Conservation (phyloP, 495 filamentous ascomycete species). For the Podospora pseudopauciseta region DNA sequence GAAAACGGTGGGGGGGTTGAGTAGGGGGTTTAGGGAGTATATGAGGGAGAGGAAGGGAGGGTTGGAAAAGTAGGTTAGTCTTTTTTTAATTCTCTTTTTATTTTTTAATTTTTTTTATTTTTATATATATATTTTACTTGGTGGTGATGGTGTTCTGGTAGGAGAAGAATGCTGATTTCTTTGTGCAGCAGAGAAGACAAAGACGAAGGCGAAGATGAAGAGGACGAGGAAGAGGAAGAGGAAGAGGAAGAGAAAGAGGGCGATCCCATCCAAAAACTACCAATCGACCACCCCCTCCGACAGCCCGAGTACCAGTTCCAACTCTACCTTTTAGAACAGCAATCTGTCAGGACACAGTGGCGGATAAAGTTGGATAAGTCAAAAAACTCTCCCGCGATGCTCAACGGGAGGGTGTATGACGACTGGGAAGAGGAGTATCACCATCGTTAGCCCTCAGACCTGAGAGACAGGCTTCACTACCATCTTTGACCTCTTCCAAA, state of each 20-base stretch:
- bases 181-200: background rate
- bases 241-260: background rate
- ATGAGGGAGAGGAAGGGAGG: slow-evolving; percentile 12
- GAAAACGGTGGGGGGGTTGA: slow-evolving; percentile 38
- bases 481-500: too few relatives aligned
- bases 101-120: background rate
- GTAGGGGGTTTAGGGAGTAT: slow-evolving; percentile 39
- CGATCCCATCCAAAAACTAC: background rate
- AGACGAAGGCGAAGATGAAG: background rate
- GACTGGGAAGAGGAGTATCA: background rate
- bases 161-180: too few relatives aligned
- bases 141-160: too few relatives aligned
- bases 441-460: too few relatives aligned
- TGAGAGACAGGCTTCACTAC: too few relatives aligned
- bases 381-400: background rate
- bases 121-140: background rate
- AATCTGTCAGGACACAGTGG: background rate
- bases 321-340: background rate
- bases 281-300: too few relatives aligned
- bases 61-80: background rate
- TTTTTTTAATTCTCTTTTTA: background rate
- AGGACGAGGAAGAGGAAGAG: background rate
- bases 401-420: background rate
- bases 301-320: too few relatives aligned
- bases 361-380: background rate